Conservation (phyloP, 345 rosid genomes). For the Psidium friedrichsthalianum region DNA sequence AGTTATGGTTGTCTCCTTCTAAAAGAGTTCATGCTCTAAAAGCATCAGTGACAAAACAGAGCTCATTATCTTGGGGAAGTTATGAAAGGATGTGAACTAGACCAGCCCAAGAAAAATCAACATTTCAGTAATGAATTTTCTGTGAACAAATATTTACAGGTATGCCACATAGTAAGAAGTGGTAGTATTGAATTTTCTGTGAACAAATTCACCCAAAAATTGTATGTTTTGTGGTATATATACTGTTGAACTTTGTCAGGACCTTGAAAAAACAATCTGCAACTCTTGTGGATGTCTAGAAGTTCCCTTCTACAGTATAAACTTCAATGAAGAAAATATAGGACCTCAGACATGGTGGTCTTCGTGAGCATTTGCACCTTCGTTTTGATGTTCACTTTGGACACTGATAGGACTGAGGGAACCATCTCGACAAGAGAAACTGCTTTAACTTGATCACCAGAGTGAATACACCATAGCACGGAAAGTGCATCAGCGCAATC, state of each 20-base stretch:
- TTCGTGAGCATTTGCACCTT: too few species aligned
- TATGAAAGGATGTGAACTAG: not conserved
- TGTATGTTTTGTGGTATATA: not conserved
- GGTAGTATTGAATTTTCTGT: not conserved
- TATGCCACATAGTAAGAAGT: not conserved
- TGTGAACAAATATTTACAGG: not conserved
- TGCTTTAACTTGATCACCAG: slow-evolving; percentile 68
- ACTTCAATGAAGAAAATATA: not conserved
- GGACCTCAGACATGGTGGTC: not conserved
- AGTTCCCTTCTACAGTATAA: not conserved
- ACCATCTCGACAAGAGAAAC: slow-evolving; percentile 54
- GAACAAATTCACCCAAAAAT: not conserved
- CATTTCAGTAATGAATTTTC: not conserved
- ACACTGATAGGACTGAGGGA: slow-evolving; percentile 59
- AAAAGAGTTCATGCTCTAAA: too few species aligned
- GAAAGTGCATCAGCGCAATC: slow-evolving; percentile 74
- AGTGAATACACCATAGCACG: slow-evolving; percentile 50
- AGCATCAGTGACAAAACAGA: not conserved
- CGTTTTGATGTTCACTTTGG: slow-evolving; percentile 8
- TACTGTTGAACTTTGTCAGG: not conserved
- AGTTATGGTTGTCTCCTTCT: too few species aligned
- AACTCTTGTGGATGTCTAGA: not conserved
- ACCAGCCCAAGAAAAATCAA: not conserved
- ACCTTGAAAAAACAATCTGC: not conserved
- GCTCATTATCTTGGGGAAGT: not conserved